Conservation (phyloP, 257 asterid species). For the Solanum habrochaites region DNA sequence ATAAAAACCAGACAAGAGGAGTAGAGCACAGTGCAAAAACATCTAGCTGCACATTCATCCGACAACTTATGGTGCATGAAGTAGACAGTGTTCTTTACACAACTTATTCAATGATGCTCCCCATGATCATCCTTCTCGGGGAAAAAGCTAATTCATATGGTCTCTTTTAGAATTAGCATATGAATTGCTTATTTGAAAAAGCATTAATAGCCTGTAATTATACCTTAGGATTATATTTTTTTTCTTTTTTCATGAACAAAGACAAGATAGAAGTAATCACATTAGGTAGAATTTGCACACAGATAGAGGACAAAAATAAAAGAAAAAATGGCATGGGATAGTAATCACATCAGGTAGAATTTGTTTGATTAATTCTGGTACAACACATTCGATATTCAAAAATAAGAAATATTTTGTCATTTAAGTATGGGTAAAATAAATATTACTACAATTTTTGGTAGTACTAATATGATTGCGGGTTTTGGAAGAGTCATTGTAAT, state of each 20-base stretch:
- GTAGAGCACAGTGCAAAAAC: background rate
- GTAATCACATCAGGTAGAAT: too few relatives aligned
- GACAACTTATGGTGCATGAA: background rate
- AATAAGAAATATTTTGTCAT: too few relatives aligned
- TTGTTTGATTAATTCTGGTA: too few relatives aligned
- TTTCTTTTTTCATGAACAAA: background rate
- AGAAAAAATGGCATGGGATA: background rate
- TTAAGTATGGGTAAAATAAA: too few relatives aligned
- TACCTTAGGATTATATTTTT: background rate
- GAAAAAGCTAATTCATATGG: background rate
- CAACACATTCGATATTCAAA: too few relatives aligned
- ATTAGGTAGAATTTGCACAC: background rate
- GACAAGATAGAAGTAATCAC: background rate
- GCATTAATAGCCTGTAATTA: background rate
- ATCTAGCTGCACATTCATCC: background rate
- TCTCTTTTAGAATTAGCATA: background rate
- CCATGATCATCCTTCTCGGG: background rate
- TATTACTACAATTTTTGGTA: too few relatives aligned
- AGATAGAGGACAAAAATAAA: background rate
- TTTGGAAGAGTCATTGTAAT: too few relatives aligned
- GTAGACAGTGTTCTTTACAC: background rate
- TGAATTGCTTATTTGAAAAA: background rate
- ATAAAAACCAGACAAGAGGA: background rate
- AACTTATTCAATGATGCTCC: background rate
- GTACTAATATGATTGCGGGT: too few relatives aligned